Evolutionary conservation across 2,329 filamentous ascomycete genomes (phyloP).

Genomic region (Clonostachys rhizophaga): DNA sequence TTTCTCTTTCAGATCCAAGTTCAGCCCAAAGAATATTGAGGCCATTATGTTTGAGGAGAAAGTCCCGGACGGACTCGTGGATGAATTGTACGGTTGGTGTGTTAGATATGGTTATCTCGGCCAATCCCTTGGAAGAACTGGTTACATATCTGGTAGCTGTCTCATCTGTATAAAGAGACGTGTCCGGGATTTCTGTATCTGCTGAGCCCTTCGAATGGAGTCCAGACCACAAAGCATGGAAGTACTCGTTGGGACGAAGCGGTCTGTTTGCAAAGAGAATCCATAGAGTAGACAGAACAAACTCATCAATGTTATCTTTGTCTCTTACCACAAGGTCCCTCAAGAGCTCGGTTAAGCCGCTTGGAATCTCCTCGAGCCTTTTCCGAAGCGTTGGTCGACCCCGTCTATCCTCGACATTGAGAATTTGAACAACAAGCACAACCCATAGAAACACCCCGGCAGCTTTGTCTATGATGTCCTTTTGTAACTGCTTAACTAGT

Average conservation of each 20-base stretch:
- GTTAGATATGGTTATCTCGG: slow-evolving; percentile 28
- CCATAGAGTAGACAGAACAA: slow-evolving; percentile 43
- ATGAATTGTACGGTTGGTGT: slow-evolving; percentile 42
- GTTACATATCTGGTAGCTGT: slow-evolving; percentile 19
- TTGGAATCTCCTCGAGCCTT: slow-evolving; percentile 24
- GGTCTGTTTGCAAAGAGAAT: slow-evolving; percentile 43
- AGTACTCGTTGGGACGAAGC: slow-evolving; percentile 35
- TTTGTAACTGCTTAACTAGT: slow-evolving; percentile 16
- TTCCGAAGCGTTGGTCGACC: slow-evolving; percentile 14
- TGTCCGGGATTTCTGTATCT: slow-evolving; percentile 1
- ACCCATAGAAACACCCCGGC: slow-evolving; percentile 37
- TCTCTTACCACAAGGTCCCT: slow-evolving; percentile 46
- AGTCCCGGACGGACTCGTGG: slow-evolving; percentile 45
- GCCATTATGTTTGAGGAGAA: slow-evolving; percentile 30
- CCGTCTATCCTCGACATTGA: slow-evolving; percentile 24
- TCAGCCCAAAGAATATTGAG: slow-evolving; percentile 21
- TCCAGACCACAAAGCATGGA: slow-evolving; percentile 11
- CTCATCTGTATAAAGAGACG: slow-evolving; percentile 2
- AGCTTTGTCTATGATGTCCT: slow-evolving; percentile 25
- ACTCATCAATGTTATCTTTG: slow-evolving; percentile 23
- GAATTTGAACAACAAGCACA: slow-evolving; percentile 29
- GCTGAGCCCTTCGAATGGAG: slow-evolving; percentile 3
- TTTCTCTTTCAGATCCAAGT: slow-evolving; percentile 14
- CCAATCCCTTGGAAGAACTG: slow-evolving; percentile 43
- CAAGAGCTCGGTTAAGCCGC: slow-evolving; percentile 40